Evolutionary conservation across 148 eudicot species (phyloP), one percentile per base, ranked within the genome.

Genomic region (Cornus kousa): DNA sequence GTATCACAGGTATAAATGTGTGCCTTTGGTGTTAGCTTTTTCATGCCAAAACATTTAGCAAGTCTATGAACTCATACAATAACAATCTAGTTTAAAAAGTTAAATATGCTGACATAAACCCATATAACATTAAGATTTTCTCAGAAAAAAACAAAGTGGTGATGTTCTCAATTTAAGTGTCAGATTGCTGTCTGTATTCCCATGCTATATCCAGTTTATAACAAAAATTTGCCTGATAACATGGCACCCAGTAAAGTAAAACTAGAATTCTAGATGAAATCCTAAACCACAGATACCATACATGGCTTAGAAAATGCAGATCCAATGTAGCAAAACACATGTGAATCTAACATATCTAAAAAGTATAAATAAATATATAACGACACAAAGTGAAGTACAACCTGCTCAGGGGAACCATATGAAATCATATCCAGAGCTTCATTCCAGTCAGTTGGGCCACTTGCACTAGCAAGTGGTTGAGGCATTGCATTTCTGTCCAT

Each of bases 391-490:
- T n/a, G 8, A 75, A 74, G 1, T 13, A 50, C 57, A 77, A 91
- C 98, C 98, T 93, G 92, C 84, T 96, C 99, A 39, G 98, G 97
- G 71, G 97, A 93, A 82, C 95, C 98, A 84, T 85, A 72, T 57
- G 86, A 79, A 46, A 96, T 92, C 35, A 94, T 90, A 78, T 92
- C 97, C 80, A 96, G 80, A 53, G 99, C 99, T 88, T 96, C 98
- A 87, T 92, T 96, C 99, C 99, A 96, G 88, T 96, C 93, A 17
- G 95, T 83, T 53, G 97, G 94, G 64, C 98, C 92, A 83, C 78
- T 77, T 73, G 88, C 79, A 73, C 59, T 53, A 68, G 85, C 85
- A 87, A 81, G 79, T 32, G 90, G 57, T 50, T 82, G 86, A 23
- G 93, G 85, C 39, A 90, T 69, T 40, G 84, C 59, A 78, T 82